A percentile compares a stretch with the other conserved stretches of the same genome.
phyloP scores from a whole-genome alignment of 2,329 filamentous ascomycete species.

The Fusarium pseudograminearum region DNA sequence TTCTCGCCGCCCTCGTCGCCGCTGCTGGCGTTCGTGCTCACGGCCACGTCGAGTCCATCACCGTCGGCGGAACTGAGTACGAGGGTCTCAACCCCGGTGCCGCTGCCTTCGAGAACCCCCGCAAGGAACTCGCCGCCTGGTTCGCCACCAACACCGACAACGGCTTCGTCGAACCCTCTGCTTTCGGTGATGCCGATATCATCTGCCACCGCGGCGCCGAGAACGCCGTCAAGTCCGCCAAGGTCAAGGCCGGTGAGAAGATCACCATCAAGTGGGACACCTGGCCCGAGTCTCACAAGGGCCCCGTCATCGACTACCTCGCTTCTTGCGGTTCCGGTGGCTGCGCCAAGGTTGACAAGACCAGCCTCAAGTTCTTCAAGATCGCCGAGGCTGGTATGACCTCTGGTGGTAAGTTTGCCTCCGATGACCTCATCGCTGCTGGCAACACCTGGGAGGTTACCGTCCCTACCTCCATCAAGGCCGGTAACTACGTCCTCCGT shows the following conservation, averaged over 20 bases:
- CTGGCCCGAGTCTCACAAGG: slow-evolving; percentile 59
- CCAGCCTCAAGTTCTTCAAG: slow-evolving; percentile 72
- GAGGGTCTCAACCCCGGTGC: slow-evolving; percentile 13
- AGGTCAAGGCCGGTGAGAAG: slow-evolving; percentile 54
- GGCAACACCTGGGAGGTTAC: slow-evolving; percentile 52
- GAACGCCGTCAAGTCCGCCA: slow-evolving; percentile 54
- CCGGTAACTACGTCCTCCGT: slow-evolving; percentile 61
- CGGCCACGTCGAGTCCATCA: slow-evolving; percentile 47
- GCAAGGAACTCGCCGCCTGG: slow-evolving; percentile 54
- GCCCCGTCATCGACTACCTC: slow-evolving; percentile 73
- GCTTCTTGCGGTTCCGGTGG: slow-evolving; percentile 67
- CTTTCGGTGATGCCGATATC: slow-evolving; percentile 57
- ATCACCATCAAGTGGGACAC: slow-evolving; percentile 57
- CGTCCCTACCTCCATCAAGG: slow-evolving; percentile 52
- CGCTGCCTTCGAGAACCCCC: slow-evolving; percentile 39
- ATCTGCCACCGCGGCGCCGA: slow-evolving; percentile 60
- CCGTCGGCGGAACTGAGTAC: slow-evolving; percentile 46
- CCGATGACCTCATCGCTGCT: slow-evolving; percentile 59
- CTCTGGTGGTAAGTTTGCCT: slow-evolving; percentile 51
- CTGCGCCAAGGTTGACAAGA: slow-evolving; percentile 66
- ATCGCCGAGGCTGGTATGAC: slow-evolving; percentile 67
- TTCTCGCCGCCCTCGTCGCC: slow-evolving; percentile 46
- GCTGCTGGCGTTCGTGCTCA: slow-evolving; percentile 47
- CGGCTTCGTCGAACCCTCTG: slow-evolving; percentile 62
- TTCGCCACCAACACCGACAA: slow-evolving; percentile 59